phyloP scores from a whole-genome alignment of 257 asterid species.

The Petunia secreta region DNA sequence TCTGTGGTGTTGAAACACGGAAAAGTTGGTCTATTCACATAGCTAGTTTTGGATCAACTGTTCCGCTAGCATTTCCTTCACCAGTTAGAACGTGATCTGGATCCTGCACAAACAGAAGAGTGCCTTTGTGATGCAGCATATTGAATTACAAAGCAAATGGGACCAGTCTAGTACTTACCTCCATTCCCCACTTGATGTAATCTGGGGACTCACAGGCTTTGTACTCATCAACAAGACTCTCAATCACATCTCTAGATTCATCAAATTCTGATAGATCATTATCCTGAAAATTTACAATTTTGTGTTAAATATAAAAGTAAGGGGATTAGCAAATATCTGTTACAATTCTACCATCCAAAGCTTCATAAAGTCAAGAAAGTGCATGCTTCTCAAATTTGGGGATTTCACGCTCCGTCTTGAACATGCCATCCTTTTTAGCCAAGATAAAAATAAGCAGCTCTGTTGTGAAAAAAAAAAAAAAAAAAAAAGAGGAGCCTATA shows the following conservation, averaged over 20 bases:
- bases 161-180: conserved; percentile 50
- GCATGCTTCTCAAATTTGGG: too few relatives aligned
- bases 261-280: conserved; percentile 98
- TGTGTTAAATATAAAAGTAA: too few relatives aligned
- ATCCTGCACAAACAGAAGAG: conserved; percentile 52
- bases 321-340: too few relatives aligned
- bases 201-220: conserved; percentile 99
- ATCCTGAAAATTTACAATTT: conserved; percentile 50
- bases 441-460: too few relatives aligned
- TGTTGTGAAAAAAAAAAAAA: too few relatives aligned
- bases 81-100: conserved; percentile 73
- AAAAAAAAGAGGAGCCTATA: too few relatives aligned
- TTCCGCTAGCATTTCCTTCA: conserved; percentile 86
- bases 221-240: conserved; percentile 97
- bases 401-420: too few relatives aligned
- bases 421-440: too few relatives aligned
- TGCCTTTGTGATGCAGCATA: not conserved
- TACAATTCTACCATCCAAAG: not conserved
- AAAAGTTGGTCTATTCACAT: too few relatives aligned
- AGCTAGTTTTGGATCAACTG: conserved; percentile 40
- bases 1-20: too few relatives aligned
- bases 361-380: too few relatives aligned
- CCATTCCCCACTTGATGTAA: conserved; percentile 99
- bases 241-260: conserved; percentile 96
- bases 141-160: not conserved